Conservation (phyloP, 192 early-diverging fungal genomes). For the Coemansia sp. region DNA sequence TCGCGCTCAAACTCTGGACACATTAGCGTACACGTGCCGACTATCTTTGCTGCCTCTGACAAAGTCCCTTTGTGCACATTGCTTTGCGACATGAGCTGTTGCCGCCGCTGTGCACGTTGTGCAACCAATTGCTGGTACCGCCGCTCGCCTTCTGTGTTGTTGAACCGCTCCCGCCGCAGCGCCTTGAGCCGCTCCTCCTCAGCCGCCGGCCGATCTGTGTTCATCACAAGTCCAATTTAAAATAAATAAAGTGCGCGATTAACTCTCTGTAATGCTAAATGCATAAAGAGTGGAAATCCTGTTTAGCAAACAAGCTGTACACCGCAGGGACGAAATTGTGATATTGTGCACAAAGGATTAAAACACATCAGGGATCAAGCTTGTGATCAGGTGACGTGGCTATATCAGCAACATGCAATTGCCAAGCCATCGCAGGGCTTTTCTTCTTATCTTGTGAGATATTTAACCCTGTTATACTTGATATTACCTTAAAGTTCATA, state of each 20-base stretch:
- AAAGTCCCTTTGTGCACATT: slow-evolving; percentile 54
- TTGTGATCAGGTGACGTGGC: too few species aligned
- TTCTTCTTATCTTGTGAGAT: too few species aligned
- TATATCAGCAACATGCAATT: too few species aligned
- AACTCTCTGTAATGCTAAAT: too few species aligned
- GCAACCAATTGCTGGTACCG: slow-evolving; percentile 60
- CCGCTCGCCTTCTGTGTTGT: slow-evolving; percentile 29
- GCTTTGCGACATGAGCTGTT: slow-evolving; percentile 61
- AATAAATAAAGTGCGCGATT: not conserved
- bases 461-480: too few species aligned
- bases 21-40: slow-evolving; percentile 83
- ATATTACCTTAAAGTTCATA: too few species aligned
- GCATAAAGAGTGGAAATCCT: too few species aligned
- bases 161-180: slow-evolving; percentile 47
- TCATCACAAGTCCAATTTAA: slow-evolving; percentile 14
- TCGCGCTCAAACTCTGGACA: slow-evolving; percentile 85
- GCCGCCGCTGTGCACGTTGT: slow-evolving; percentile 59
- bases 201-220: slow-evolving; percentile 19
- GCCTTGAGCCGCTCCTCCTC: slow-evolving; percentile 48
- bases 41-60: slow-evolving; percentile 62
- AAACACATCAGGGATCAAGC: too few species aligned
- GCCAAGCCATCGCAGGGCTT: too few species aligned
- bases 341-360: too few species aligned
- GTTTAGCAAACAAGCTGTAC: too few species aligned
- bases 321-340: too few species aligned